Percentiles rank a stretch among this genome's conserved stretches.
These are phyloP conservation scores for Nakaseomyces delphensis DNA, from an alignment of 1,139 yeast genomes.

Conservation along the genomic window DNA sequence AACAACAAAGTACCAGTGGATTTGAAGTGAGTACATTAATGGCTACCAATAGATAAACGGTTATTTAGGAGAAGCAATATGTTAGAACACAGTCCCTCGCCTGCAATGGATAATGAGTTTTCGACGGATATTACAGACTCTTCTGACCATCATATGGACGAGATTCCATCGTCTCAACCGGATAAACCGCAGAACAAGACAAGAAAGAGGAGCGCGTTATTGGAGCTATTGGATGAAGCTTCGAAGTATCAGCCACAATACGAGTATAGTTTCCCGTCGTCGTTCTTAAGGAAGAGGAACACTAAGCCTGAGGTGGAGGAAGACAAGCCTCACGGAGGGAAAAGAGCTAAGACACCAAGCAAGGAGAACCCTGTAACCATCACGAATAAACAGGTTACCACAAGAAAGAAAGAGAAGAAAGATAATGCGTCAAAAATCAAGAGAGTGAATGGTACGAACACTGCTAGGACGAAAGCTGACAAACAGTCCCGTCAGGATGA, in stretches of 20 bases:
- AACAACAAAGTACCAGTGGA: too few species aligned
- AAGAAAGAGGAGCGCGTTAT: conserved; percentile 8
- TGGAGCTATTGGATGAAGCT: conserved; percentile 8
- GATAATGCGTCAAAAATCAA: too few species aligned
- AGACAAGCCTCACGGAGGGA: neutral
- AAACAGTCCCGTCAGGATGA: too few species aligned
- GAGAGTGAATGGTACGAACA: too few species aligned
- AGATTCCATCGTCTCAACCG: neutral
- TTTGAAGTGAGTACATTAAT: too few species aligned
- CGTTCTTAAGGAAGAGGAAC: conserved; percentile 6
- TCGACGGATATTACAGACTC: conserved; percentile 2
- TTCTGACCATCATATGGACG: neutral
- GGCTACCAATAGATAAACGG: too few species aligned
- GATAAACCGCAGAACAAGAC: conserved; percentile 6
- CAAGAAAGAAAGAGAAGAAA: too few species aligned
- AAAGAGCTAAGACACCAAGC: neutral
- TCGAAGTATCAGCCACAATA: conserved; percentile 4
- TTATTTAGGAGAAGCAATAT: neutral
- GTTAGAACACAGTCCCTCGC: neutral
- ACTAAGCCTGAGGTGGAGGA: neutral
- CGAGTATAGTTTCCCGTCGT: conserved; percentile 3
- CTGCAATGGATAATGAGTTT: conserved; percentile 2
- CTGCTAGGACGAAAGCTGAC: too few species aligned
- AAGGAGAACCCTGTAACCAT: too few species aligned
- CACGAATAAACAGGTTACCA: too few species aligned